Base-by-base conservation (phyloP, 2,329 filamentous ascomycete genomes). In the Diaporthe nobilis region DNA sequence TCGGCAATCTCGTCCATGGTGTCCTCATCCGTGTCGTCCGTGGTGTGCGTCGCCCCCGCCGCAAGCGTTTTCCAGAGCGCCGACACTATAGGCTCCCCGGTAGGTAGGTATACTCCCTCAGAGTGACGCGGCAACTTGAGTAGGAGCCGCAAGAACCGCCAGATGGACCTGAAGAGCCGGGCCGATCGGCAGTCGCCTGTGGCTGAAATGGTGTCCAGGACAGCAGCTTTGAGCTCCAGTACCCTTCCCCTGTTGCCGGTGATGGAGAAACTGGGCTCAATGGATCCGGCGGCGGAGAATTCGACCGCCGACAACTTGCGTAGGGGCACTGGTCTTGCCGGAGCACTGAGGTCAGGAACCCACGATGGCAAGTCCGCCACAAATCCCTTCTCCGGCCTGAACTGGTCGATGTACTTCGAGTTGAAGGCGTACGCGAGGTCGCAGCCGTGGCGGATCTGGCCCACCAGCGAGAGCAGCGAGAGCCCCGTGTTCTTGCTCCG, bases 11-110 rank as follows among this genome's bases (percentile, higher is more conserved):
- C 37, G 37, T 39, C 37, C 3, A 39, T 13, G 0, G 10, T 39
- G 0, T 39, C 10, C 12, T 39, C 37, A 13, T 39, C 37, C 37
- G 37, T 12, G 3, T 39, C 37, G 37, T 39, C 37, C 37, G 12
- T 34, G 20, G 31, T 8, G 13, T 61, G 58, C 20, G 58, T 42
- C 2, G 58, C 15, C 34, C 58, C 58, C 1, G 58, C 58, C 12
- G 13, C 58, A 9, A 61, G 58, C n/a, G 58, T 61, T 20, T n/a
- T 61, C 58, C 58, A 61, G 58, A 61, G 58, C 13, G n/a, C 58
- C 37, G 58, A 42, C 58, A 61, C 58, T 5, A 61, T 42, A 42
- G 34, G 58, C 37, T 42, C 58, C 0, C 37, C 37, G 10, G 58
- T 61, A 44, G 58, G 58, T 17, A 28, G 7, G 2, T 61, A 61